Base-by-base conservation (phyloP, 2,329 filamentous ascomycete species). In the Xylaria sp. region DNA sequence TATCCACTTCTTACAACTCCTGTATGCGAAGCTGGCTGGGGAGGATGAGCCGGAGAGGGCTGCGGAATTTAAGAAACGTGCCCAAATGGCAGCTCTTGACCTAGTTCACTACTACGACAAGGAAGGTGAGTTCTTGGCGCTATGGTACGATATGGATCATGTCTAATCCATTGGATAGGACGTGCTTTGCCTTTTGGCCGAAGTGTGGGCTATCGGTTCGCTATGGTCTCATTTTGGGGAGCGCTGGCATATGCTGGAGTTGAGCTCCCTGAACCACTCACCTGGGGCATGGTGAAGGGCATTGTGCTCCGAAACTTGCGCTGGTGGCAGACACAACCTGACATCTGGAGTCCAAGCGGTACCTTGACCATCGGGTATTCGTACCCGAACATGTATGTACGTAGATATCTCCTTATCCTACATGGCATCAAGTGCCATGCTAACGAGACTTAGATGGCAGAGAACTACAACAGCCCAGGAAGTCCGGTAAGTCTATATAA, bases 171-270 rank as follows among this genome's bases (percentile, higher is more conserved):
- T 52, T 25, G 19, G 42, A 50, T 74, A 81, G 73, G 88, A 4
- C 83, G 89, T 23, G 84, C 89, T 1, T 90, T 92, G 54, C 91
- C 91, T 0, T 94, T 92, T 68, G 91, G 91, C 3, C 85, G 91
- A 50, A 92, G 89, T 55, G 84, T 94, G 52, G 91, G 89, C 6
- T 94, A 94, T 74, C 86, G 91, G n/a, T 94, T 92, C 74, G 91
- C 90, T 51, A 93, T 93, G 87, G 88, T 89, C n/a, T 90, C 87
- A 0, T 94, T 94, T 78, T 94, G 91, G 91, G 88, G 89, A 12
- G 89, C 90, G 0, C 77, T 93, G 28, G 91, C 89, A 1, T 92
- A 92, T 70, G 90, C 90, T 3, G 88, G 88, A 67, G 87, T 92
- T 53, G 89, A 92, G 56, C 82, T 92, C 4, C 90, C 90, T 0